Conservation (phyloP, 2,329 filamentous ascomycete species). For the Microascus cirrosus region DNA sequence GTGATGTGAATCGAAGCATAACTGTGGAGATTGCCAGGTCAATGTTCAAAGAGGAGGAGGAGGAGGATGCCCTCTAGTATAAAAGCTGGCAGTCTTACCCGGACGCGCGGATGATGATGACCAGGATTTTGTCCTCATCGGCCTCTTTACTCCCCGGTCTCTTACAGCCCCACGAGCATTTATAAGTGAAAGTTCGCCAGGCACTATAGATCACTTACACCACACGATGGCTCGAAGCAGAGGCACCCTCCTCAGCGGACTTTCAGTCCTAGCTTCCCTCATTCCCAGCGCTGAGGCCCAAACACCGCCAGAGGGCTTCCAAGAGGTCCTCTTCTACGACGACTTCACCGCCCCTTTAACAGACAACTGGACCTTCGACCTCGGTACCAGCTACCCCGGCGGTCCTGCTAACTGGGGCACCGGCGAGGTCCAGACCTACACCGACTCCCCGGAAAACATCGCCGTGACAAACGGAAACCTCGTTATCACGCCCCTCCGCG, state of each 20-base stretch:
- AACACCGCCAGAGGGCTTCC: conserved; percentile 10
- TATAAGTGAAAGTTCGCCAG: background rate
- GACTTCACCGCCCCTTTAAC: conserved; percentile 13
- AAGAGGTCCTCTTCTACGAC: conserved; percentile 15
- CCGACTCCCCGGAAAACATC: conserved; percentile 25
- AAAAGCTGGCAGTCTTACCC: background rate
- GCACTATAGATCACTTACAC: background rate
- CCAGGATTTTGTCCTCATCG: background rate
- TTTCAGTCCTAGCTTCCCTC: background rate
- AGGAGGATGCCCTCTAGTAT: background rate
- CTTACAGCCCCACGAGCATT: background rate
- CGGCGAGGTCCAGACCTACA: conserved; percentile 34
- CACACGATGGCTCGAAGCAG: background rate
- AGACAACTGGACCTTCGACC: conserved; percentile 26
- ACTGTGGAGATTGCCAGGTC: background rate
- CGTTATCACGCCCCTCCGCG: conserved; percentile 18
- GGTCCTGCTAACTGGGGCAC: conserved; percentile 36
- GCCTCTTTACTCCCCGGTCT: background rate
- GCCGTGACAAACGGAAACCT: conserved; percentile 21
- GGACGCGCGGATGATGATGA: background rate
- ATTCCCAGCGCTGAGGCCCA: background rate
- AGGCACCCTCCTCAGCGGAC: background rate
- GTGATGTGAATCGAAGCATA: background rate
- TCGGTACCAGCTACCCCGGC: conserved; percentile 32
- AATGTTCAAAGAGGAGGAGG: background rate